Conservation (phyloP, 73 alveolate genomes). For the Breviolum minutum region DNA sequence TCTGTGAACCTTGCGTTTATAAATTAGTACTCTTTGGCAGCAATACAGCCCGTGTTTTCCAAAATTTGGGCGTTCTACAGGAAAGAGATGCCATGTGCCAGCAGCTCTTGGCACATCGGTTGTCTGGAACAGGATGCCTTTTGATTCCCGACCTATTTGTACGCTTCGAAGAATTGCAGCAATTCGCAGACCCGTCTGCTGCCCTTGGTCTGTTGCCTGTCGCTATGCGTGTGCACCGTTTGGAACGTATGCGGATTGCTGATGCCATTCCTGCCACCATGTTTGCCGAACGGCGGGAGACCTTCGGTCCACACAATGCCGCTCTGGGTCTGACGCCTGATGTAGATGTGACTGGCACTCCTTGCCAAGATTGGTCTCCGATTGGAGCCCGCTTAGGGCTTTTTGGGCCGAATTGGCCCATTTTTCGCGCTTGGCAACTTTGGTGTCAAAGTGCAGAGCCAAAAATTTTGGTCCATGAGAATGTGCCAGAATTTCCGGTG, state of each 20-base stretch:
- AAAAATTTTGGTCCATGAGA: background rate
- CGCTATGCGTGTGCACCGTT: too few relatives aligned
- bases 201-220: too few relatives aligned
- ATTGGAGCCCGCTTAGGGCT: background rate
- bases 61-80: too few relatives aligned
- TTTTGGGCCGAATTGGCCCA: background rate
- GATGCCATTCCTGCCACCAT: background rate
- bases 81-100: constrained; percentile 1
- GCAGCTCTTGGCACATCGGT: background rate
- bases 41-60: background rate
- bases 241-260: too few relatives aligned
- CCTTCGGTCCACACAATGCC: too few relatives aligned
- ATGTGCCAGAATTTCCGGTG: background rate
- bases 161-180: constrained; percentile 1
- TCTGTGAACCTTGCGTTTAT: background rate
- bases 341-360: background rate
- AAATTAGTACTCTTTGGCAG: background rate
- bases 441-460: background rate
- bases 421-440: background rate
- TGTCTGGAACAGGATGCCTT: background rate
- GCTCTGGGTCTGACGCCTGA: background rate
- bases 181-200: background rate
- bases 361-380: background rate
- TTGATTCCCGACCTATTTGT: background rate
- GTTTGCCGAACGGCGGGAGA: background rate